Evolutionary conservation across 192 early-diverging fungal species (phyloP).

Genomic region (Backusella circina): DNA sequence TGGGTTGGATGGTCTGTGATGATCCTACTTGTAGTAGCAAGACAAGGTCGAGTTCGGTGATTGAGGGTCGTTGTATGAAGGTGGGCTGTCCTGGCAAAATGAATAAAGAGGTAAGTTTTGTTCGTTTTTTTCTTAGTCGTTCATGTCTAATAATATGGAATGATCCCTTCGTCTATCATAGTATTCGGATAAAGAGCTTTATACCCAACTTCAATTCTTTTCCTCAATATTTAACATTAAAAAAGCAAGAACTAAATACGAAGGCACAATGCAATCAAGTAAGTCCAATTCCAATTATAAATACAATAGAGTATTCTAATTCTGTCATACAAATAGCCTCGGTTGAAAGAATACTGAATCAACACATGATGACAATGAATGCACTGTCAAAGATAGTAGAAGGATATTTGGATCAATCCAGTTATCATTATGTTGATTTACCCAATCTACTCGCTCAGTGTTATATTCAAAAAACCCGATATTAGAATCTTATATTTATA

Average conservation of each 20-base stretch:
- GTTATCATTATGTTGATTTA: constrained; percentile 72
- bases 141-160: too few species aligned
- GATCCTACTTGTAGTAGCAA: constrained; percentile 64
- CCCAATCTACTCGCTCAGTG: constrained; percentile 47
- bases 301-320: too few species aligned
- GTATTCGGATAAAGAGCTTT: constrained; percentile 74
- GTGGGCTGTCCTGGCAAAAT: constrained; percentile 68
- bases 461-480: not conserved
- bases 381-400: constrained; percentile 41
- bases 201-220: constrained; percentile 82
- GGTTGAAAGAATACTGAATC: not conserved
- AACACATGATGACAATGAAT: not conserved
- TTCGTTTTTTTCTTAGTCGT: too few species aligned
- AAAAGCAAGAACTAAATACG: constrained; percentile 22
- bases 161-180: too few species aligned
- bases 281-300: not conserved
- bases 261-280: not conserved
- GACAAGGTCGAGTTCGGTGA: constrained; percentile 67
- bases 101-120: constrained; percentile 52
- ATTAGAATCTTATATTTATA: not conserved
- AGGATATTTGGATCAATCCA: constrained; percentile 69
- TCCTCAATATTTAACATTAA: constrained; percentile 64
- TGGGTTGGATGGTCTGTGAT: constrained; percentile 77
- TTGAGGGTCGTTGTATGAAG: constrained; percentile 63
- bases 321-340: too few species aligned